Evolutionary conservation across 805 yeast species (phyloP).

Genomic region (Ogataea dorogensis): DNA sequence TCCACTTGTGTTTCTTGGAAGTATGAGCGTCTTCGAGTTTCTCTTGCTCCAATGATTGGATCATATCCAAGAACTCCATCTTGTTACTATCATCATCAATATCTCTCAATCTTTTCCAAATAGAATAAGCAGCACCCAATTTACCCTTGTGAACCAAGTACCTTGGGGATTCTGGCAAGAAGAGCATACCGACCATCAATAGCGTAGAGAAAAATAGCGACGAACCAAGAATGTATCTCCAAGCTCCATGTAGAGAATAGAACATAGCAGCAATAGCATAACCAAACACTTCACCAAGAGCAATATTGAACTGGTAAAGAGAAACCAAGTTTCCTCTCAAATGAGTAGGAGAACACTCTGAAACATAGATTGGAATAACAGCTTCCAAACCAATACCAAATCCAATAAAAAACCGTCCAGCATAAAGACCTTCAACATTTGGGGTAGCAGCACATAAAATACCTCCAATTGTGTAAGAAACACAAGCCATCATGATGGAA

Average conservation of each 20-base stretch:
- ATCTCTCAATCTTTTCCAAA: constrained; percentile 58
- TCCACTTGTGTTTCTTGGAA: constrained; percentile 39
- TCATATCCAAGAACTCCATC: constrained; percentile 57
- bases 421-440: constrained; percentile 48
- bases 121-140: constrained; percentile 51
- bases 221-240: constrained; percentile 68
- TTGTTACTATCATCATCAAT: constrained; percentile 40
- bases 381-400: constrained; percentile 67
- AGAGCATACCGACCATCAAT: constrained; percentile 48
- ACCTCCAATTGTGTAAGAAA: constrained; percentile 62
- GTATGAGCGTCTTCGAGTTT: constrained; percentile 34
- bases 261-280: constrained; percentile 64
- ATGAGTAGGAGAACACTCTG: constrained; percentile 59
- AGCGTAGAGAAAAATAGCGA: constrained; percentile 57
- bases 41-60: constrained; percentile 47
- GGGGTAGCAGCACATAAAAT: constrained; percentile 54
- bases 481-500: constrained; percentile 54
- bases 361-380: constrained; percentile 61
- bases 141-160: constrained; percentile 49
- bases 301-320: constrained; percentile 61
- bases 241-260: constrained; percentile 52
- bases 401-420: constrained; percentile 60
- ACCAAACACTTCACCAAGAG: constrained; percentile 65
- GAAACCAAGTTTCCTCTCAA: constrained; percentile 62
- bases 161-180: constrained; percentile 63